These are phyloP conservation scores for Russula emetica DNA, from an alignment of 768 basidiomycete genomes.

Conservation along the genomic window DNA sequence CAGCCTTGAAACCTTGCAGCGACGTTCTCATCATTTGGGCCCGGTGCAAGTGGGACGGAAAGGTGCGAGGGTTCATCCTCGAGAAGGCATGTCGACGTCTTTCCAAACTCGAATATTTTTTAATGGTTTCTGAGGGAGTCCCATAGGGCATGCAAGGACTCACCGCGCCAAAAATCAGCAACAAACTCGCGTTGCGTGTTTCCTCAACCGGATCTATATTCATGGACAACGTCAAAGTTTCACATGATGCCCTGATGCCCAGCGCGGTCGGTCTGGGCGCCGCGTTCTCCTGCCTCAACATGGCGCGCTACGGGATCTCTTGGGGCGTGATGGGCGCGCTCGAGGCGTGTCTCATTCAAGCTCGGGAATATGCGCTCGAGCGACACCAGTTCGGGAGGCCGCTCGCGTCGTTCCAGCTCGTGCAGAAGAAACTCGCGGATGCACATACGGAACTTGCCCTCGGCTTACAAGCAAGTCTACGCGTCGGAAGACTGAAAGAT, in stretches of 20 bases:
- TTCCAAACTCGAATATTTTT: neutral
- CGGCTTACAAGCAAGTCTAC: constrained; percentile 69
- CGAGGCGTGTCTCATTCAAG: constrained; percentile 79
- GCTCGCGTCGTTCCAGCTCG: constrained; percentile 91
- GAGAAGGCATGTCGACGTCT: constrained; percentile 61
- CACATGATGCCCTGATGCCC: constrained; percentile 70
- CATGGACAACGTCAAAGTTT: constrained; percentile 85
- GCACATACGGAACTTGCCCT: constrained; percentile 83
- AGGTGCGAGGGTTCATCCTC: constrained; percentile 83
- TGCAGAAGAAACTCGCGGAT: constrained; percentile 96
- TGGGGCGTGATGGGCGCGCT: constrained; percentile 97
- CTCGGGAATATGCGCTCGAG: constrained; percentile 82
- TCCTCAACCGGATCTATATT: constrained; percentile 84
- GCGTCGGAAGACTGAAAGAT: constrained; percentile 83
- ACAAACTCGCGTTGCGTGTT: constrained; percentile 87
- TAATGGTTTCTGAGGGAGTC: neutral
- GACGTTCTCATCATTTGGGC: constrained; percentile 95
- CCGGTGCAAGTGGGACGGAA: constrained; percentile 88
- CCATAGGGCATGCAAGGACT: constrained; percentile 74
- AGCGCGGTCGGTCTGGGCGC: constrained; percentile 72
- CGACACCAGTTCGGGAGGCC: constrained; percentile 87
- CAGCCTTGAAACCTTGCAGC: constrained; percentile 40
- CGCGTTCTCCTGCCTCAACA: constrained; percentile 91
- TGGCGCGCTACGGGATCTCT: constrained; percentile 79
- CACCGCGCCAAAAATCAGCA: constrained; percentile 81